Evolutionary conservation across 768 basidiomycete species (phyloP), one percentile per base, ranked within the genome.

Genomic region (Tylopilus cervinicoccineus): DNA sequence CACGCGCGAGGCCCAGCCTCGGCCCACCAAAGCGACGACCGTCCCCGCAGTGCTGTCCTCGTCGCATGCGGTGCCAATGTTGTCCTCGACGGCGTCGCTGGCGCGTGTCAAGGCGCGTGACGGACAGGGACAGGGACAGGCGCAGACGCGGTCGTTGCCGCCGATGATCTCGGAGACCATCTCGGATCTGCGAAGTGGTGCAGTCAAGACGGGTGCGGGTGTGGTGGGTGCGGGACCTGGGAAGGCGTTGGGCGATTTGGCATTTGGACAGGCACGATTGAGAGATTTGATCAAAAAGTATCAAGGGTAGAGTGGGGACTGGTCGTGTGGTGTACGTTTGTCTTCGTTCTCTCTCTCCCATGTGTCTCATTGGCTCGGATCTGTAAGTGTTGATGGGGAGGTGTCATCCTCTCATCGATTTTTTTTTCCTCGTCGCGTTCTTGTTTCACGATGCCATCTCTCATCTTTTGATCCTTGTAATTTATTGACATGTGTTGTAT

Each of bases 241-340:
- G n/a, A 47, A 61, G 31, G 51, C 57, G 16, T 50, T 57, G 29
- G 69, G 70, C 2, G 83, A 86, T 33, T 64, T 85, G 48, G 84
- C 79, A 10, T 88, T 89, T 68, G 88, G 88, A 13, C 83, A 89
- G 65, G 86, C 87, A 13, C 72, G 83, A 51, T 66, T 90, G 55
- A 72, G 86, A 47, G 87, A 89, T 67, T 70, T 90, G 52, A 90
- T 90, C 63, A 84, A 82, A 77, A 86, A 88, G 59, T 91, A 89
- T 62, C 88, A 91, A 67, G 71, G 72, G 27, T 65, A 55, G 31
- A 5, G 16, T 10, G 12, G 8, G 29, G 24, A 5, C n/a, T n/a
- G n/a, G n/a, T n/a, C n/a, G n/a, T n/a, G n/a, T n/a, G n/a, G n/a
- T n/a, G n/a, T n/a, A n/a, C n/a, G n/a, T n/a, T n/a, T n/a, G n/a